Evolutionary conservation across 2,329 filamentous ascomycete genomes (phyloP).

Genomic region (Aspergillus phoenicis): DNA sequence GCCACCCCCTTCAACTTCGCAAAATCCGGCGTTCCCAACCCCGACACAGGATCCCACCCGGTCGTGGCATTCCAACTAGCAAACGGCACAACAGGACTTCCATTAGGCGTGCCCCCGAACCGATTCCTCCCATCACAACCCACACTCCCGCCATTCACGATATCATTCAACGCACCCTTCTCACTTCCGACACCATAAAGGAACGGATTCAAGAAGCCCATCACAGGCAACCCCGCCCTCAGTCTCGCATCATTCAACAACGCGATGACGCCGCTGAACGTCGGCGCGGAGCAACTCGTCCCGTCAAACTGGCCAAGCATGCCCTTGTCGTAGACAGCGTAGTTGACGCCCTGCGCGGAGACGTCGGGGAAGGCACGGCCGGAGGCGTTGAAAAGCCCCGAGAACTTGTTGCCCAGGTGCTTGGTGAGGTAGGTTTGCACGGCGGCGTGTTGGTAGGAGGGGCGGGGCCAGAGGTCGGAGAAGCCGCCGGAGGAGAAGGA

Average conservation of each 20-base stretch:
- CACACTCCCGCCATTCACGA: slow-evolving; percentile 49
- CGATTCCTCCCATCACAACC: slow-evolving; percentile 50
- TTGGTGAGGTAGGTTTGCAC: slow-evolving; percentile 37
- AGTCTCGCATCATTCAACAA: slow-evolving; percentile 66
- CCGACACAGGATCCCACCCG: slow-evolving; percentile 57
- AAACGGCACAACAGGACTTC: slow-evolving; percentile 45
- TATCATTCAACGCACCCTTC: slow-evolving; percentile 50
- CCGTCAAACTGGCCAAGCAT: slow-evolving; percentile 35
- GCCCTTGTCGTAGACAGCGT: slow-evolving; percentile 37
- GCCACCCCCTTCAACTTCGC: slow-evolving; percentile 20
- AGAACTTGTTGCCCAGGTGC: slow-evolving; percentile 28
- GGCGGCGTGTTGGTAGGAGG: slow-evolving; percentile 38
- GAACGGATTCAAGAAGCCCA: slow-evolving; percentile 66
- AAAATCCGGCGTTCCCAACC: slow-evolving; percentile 43
- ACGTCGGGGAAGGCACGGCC: slow-evolving; percentile 48
- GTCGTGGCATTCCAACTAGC: slow-evolving; percentile 55
- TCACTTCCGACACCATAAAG: slow-evolving; percentile 50
- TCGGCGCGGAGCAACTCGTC: slow-evolving; percentile 57
- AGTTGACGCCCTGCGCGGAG: slow-evolving; percentile 40
- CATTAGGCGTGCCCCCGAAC: slow-evolving; percentile 44
- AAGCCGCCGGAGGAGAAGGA: slow-evolving; percentile 49
- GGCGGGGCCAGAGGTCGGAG: slow-evolving; percentile 40
- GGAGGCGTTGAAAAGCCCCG: slow-evolving; percentile 35
- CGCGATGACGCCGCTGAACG: slow-evolving; percentile 60
- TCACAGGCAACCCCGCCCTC: slow-evolving; percentile 48